phyloP scores from a whole-genome alignment of 2,329 filamentous ascomycete genomes.

The Exophiala sp. region DNA sequence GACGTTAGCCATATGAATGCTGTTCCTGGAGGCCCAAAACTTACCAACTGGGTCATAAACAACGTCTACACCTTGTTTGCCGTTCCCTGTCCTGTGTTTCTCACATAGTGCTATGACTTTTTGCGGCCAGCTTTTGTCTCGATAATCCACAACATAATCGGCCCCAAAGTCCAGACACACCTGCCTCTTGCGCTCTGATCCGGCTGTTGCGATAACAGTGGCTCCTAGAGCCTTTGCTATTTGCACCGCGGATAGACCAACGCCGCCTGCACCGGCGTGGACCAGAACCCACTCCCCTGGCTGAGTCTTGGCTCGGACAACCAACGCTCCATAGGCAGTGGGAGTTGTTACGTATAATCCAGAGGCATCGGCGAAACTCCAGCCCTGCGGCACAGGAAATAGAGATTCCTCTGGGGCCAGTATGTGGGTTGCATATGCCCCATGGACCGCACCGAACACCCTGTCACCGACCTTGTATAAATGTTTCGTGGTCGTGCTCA shows the following conservation, averaged over 20 bases:
- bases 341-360: constrained; percentile 89
- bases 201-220: constrained; percentile 87
- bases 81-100: constrained; percentile 55
- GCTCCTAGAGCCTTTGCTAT: constrained; percentile 89
- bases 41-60: constrained; percentile 86
- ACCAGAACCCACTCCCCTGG: constrained; percentile 80
- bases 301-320: constrained; percentile 69
- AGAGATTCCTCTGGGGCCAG: constrained; percentile 61
- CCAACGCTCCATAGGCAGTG: constrained; percentile 78
- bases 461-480: constrained; percentile 70
- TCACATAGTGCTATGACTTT: constrained; percentile 63
- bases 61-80: constrained; percentile 69
- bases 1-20: background rate
- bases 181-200: constrained; percentile 69
- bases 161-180: constrained; percentile 77
- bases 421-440: constrained; percentile 75
- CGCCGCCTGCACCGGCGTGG: constrained; percentile 86
- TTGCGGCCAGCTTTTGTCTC: constrained; percentile 60
- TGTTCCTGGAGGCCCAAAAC: constrained; percentile 6
- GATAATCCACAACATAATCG: constrained; percentile 76
- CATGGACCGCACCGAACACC: constrained; percentile 82
- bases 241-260: constrained; percentile 85
- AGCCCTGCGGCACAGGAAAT: constrained; percentile 68
- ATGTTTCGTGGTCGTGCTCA: constrained; percentile 34
- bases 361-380: constrained; percentile 78